Evolutionary conservation across 2,329 filamentous ascomycete species (phyloP).

Genomic region (Aureobasidium sp.): DNA sequence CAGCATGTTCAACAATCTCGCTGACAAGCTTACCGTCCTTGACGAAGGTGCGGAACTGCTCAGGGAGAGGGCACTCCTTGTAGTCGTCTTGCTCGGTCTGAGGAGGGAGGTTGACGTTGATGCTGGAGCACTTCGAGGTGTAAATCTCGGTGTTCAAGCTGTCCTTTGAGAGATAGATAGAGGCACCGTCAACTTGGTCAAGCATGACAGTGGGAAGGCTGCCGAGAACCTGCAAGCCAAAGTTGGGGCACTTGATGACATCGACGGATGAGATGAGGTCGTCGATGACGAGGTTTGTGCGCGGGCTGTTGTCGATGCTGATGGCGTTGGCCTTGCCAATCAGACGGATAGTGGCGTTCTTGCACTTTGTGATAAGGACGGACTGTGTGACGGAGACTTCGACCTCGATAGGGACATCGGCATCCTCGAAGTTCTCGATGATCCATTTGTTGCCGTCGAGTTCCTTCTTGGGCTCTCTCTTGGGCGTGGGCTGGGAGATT

Average conservation of each 20-base stretch:
- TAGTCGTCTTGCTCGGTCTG: conserved; percentile 67
- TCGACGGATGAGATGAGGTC: conserved; percentile 85
- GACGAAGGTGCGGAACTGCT: conserved; percentile 77
- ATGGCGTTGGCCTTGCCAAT: conserved; percentile 96
- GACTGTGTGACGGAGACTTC: conserved; percentile 77
- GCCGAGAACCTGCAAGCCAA: conserved; percentile 75
- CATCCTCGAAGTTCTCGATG: conserved; percentile 86
- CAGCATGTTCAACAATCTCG: conserved; percentile 92
- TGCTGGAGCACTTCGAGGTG: conserved; percentile 74
- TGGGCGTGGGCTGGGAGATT: conserved; percentile 17
- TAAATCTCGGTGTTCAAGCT: conserved; percentile 74
- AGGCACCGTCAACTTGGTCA: conserved; percentile 86
- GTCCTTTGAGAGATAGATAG: conserved; percentile 75
- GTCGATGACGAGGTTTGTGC: conserved; percentile 79
- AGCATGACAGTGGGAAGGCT: conserved; percentile 78
- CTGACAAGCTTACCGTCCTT: conserved; percentile 71
- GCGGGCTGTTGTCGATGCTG: conserved; percentile 80
- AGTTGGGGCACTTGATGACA: conserved; percentile 89
- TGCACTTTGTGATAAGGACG: conserved; percentile 85
- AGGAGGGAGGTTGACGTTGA: conserved; percentile 80
- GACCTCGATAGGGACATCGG: conserved; percentile 64
- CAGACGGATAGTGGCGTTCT: conserved; percentile 80
- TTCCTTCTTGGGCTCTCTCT: conserved; percentile 35
- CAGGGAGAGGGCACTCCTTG: conserved; percentile 76
- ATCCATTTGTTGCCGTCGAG: conserved; percentile 75